Percentiles rank a stretch among this genome's conserved stretches.
phyloP scores from a whole-genome alignment of 306 rosid species.

The Gynostemma pentaphyllum region DNA sequence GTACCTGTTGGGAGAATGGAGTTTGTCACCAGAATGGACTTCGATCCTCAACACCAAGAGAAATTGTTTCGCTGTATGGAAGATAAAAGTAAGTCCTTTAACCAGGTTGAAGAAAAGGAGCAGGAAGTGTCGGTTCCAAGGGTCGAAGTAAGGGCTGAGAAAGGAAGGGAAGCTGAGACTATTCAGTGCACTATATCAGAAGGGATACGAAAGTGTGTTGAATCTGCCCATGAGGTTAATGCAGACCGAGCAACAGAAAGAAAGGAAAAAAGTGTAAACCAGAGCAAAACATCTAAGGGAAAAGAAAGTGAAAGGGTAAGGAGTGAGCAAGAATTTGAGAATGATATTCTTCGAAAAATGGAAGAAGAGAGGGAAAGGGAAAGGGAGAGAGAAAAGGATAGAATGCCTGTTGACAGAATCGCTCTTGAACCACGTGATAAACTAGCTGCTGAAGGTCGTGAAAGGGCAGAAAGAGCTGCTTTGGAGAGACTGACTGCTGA shows the following conservation, averaged over 20 bases:
- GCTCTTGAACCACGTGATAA: conserved; percentile 66
- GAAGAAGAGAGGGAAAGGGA: conserved; percentile 93
- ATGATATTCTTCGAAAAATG: conserved; percentile 50
- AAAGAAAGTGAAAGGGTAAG: conserved; percentile 47
- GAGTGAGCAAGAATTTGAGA: conserved; percentile 54
- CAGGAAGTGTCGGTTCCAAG: conserved; percentile 17
- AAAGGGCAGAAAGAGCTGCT: conserved; percentile 65
- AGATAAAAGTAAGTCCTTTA: conserved; percentile 25
- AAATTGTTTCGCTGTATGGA: conserved; percentile 29
- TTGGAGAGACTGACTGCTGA: conserved; percentile 79
- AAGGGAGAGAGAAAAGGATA: conserved; percentile 91
- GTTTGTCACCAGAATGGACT: conserved; percentile 23
- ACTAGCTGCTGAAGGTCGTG: conserved; percentile 61
- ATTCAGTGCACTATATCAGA: conserved; percentile 23
- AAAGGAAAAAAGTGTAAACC: conserved; percentile 33
- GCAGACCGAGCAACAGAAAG: conserved; percentile 28
- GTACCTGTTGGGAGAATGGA: conserved; percentile 19
- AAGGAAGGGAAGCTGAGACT: conserved; percentile 26
- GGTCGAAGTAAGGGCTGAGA: conserved; percentile 20
- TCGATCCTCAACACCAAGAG: conserved; percentile 30
- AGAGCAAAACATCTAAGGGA: conserved; percentile 25
- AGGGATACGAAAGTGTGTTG: conserved; percentile 24
- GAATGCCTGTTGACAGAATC: conserved; percentile 68
- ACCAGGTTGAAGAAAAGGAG: conserved; percentile 25
- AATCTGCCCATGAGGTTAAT: conserved; percentile 25